Percentiles rank a stretch among this genome's conserved stretches.
Conservation (phyloP, 768 basidiomycete species). For the Hygrophorus russula region DNA sequence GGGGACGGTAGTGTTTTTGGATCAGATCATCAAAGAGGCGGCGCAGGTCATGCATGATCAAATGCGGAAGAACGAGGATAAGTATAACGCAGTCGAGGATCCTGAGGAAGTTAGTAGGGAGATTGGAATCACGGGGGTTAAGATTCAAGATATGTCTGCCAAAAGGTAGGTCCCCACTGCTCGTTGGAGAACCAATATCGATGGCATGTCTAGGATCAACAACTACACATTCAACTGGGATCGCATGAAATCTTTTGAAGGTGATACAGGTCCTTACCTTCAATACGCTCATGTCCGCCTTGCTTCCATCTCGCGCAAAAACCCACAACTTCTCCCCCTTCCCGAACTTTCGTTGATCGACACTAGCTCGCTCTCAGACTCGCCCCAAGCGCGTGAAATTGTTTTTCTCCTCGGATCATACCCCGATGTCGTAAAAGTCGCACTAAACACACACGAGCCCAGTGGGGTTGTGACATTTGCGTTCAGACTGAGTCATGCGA, state of each 20-base stretch:
- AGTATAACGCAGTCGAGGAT: slow-evolving; percentile 81
- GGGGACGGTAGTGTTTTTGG: slow-evolving; percentile 90
- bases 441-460: slow-evolving; percentile 79
- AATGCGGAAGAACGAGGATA: slow-evolving; percentile 91
- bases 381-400: slow-evolving; percentile 72
- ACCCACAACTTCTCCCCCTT: slow-evolving; percentile 75
- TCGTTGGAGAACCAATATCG: background rate
- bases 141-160: slow-evolving; percentile 96
- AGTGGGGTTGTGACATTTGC: slow-evolving; percentile 86
- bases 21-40: slow-evolving; percentile 87
- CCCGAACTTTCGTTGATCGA: slow-evolving; percentile 60
- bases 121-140: slow-evolving; percentile 90
- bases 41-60: slow-evolving; percentile 88
- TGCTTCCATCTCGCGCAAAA: slow-evolving; percentile 84
- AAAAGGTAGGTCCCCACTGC: slow-evolving; percentile 49
- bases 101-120: slow-evolving; percentile 70
- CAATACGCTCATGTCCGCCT: slow-evolving; percentile 96
- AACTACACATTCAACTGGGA: slow-evolving; percentile 95
- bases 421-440: slow-evolving; percentile 83
- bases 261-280: slow-evolving; percentile 91
- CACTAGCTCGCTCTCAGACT: slow-evolving; percentile 53
- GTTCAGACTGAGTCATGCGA: slow-evolving; percentile 79
- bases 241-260: slow-evolving; percentile 91
- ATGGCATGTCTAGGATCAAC: slow-evolving; percentile 53
- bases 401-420: slow-evolving; percentile 80